Base-by-base conservation (phyloP, 1,284 basidiomycete species). In the Albatrellus sp. region DNA sequence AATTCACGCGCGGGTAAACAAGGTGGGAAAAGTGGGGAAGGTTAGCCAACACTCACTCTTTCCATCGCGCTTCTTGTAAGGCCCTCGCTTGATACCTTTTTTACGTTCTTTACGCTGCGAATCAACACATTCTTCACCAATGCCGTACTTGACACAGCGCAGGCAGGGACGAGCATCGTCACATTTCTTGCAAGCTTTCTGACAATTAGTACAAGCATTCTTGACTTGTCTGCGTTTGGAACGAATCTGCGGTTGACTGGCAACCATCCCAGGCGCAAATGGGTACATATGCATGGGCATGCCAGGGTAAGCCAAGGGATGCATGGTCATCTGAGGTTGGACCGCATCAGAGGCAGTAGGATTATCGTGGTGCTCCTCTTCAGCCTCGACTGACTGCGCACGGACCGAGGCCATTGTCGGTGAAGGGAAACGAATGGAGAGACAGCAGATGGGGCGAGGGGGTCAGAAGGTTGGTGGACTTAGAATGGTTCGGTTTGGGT, bases 21-120 rank as follows among this genome's bases (percentile, higher is more conserved):
- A 36, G 40, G 29, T 14, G n/a, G 5, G 19, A 37, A 30, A 44
- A 46, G 40, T n/a, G n/a, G 42, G 29, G 39, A 37, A 52, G 46
- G 31, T 48, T 37, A 44, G 36, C 55, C 24, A 24, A 24, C 45
- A 61, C 77, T 62, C 57, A 84, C 83, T 73, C 73, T 79, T 84
- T 72, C 73, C 77, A 79, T 86, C 81, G 73, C 83, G 81, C 75
- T 89, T 88, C 82, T 88, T 90, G 80, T 90, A 90, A 61, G 88
- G 88, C 40, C 87, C 88, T 54, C 88, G 68, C 70, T 90, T 90
- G 57, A 88, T 73, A 52, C 88, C 87, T 58, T 86, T 88, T 64
- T 81, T 82, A 55, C 88, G 69, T 62, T 89, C 85, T 67, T 89
- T 90, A 54, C 87, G 73, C 63, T 81, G 74, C 40, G 82, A 85